phyloP scores from a whole-genome alignment of 2,329 filamentous ascomycete genomes.

The Aspergillus glaucus region DNA sequence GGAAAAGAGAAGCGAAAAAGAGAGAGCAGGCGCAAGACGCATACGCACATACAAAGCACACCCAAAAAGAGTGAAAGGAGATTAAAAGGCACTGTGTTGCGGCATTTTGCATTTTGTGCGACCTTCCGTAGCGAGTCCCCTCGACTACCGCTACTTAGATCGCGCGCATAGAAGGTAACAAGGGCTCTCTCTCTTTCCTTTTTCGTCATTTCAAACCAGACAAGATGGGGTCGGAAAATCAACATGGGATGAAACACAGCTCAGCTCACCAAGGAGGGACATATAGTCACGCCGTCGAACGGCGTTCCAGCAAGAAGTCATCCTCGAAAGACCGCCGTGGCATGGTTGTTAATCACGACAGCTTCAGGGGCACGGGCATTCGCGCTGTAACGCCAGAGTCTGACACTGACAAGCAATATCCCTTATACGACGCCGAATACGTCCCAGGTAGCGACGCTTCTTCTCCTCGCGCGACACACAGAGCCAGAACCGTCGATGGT shows the following conservation, averaged over 20 bases:
- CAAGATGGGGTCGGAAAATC: slow-evolving; percentile 38
- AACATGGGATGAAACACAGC: slow-evolving; percentile 36
- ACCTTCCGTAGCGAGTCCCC: slow-evolving; percentile 19
- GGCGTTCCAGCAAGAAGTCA: slow-evolving; percentile 42
- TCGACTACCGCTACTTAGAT: slow-evolving; percentile 16
- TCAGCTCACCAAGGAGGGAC: slow-evolving; percentile 30
- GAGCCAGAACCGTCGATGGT: slow-evolving; percentile 27
- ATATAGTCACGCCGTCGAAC: slow-evolving; percentile 37
- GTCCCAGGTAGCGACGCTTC: slow-evolving; percentile 25
- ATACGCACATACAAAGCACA: not conserved
- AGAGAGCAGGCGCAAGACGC: not conserved
- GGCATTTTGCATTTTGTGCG: slow-evolving; percentile 14
- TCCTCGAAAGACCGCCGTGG: slow-evolving; percentile 43
- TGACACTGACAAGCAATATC: slow-evolving; percentile 31
- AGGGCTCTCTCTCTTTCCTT: not conserved
- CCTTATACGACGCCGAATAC: slow-evolving; percentile 32
- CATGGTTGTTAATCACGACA: slow-evolving; percentile 39
- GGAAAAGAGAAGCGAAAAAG: not conserved
- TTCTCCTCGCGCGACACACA: slow-evolving; percentile 32
- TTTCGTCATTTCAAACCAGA: no score
- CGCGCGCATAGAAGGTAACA: slow-evolving; percentile 8
- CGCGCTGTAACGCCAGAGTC: slow-evolving; percentile 44
- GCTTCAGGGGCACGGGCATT: slow-evolving; percentile 39
- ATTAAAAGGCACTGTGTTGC: not conserved
- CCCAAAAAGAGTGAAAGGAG: not conserved